Evolutionary conservation across 106 monocot species (phyloP), one percentile per base, ranked within the genome.

Genomic region (Dioscorea alata): DNA sequence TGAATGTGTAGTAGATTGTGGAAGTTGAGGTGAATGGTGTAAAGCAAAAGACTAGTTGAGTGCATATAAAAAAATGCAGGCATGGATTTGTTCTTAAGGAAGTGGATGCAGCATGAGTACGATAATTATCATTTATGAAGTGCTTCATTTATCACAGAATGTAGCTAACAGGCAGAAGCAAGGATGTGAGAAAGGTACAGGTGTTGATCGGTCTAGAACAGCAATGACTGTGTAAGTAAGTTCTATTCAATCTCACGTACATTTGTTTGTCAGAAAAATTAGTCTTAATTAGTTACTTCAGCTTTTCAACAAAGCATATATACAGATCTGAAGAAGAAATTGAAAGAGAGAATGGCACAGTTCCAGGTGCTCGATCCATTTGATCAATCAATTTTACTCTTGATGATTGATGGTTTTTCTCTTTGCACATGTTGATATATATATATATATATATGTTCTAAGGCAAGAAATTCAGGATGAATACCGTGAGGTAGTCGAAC

Each of bases 31-130:
- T 97, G n/a, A 76, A 97, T 78, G 96, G 96, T 10, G 79, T 74
- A 61, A 89, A 84, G 50, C 96, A 97, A 73, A 89, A 58, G 76
- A n/a, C n/a, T n/a, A 97, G 96, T 79, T 89, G 96, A 69, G 96
- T 97, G 13, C 91, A 59, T 57, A 97, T 97, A 53, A 89, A 84
- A 23, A 97, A 97, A 63, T 97, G 96, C 85, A 88, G 88, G 94
- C 83, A 18, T 50, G 23, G n/a, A n/a, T n/a, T n/a, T n/a, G n/a
- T n/a, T n/a, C n/a, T n/a, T n/a, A n/a, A n/a, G n/a, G n/a, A n/a
- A n/a, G n/a, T n/a, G n/a, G n/a, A n/a, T n/a, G n/a, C n/a, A n/a
- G n/a, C n/a, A n/a, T n/a, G n/a, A n/a, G n/a, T n/a, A n/a, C n/a
- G n/a, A n/a, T 6, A 9, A 64, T 64, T 17, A 17, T 14, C 33